phyloP scores from a whole-genome alignment of 139 green algal species.

The Desmodesmus armatus region DNA sequence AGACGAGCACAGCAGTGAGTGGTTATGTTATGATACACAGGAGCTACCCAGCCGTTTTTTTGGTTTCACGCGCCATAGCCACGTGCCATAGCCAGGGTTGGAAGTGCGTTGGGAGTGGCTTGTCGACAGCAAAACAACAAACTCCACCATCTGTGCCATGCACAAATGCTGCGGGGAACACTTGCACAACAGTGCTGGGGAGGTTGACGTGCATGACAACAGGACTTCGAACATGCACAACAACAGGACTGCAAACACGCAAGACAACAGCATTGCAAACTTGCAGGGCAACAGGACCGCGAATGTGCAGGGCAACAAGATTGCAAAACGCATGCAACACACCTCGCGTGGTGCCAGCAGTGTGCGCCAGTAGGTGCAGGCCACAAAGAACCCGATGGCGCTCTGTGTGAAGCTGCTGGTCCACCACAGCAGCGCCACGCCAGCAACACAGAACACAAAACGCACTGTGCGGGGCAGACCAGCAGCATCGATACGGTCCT shows the following conservation, averaged over 20 bases:
- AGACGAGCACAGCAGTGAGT: not conserved
- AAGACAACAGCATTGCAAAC: not conserved
- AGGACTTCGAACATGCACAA: no score
- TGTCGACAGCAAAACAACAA: no score
- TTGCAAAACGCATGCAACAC: not conserved
- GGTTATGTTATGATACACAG: no score
- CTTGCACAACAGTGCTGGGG: no score
- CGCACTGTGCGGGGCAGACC: slow-evolving; percentile 45
- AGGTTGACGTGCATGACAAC: no score
- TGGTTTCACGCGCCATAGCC: no score
- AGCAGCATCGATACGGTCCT: slow-evolving; percentile 28
- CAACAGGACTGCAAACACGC: not conserved
- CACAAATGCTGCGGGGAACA: no score
- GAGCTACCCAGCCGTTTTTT: no score
- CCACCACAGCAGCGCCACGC: slow-evolving; percentile 8
- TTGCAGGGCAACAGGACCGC: not conserved
- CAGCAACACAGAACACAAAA: not conserved
- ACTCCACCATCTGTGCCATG: no score
- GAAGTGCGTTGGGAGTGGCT: no score
- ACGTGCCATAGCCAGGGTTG: no score
- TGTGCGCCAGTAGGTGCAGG: slow-evolving; percentile 46
- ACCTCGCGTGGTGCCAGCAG: slow-evolving; percentile 33
- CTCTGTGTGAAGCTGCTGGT: not conserved
- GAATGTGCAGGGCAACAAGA: not conserved
- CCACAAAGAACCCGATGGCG: slow-evolving; percentile 33